Conservation (phyloP, 2,329 filamentous ascomycete species). For the Pseudogymnoascus sp. region DNA sequence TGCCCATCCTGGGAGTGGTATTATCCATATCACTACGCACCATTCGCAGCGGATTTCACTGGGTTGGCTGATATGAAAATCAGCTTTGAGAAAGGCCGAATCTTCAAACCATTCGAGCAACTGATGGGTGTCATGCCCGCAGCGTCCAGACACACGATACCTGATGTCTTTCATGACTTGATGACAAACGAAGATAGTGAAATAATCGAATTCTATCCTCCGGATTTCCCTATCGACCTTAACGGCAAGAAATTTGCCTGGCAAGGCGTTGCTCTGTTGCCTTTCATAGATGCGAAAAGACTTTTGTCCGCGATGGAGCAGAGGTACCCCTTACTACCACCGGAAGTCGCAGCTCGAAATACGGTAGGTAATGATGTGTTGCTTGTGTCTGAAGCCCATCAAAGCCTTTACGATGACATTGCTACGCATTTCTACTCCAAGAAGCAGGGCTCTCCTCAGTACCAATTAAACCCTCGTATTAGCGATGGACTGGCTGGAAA, state of each 20-base stretch:
- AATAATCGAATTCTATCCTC: slow-evolving; percentile 96
- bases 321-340: slow-evolving; percentile 71
- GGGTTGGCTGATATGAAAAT: slow-evolving; percentile 73
- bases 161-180: slow-evolving; percentile 76
- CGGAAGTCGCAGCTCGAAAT: slow-evolving; percentile 74
- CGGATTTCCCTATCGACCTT: slow-evolving; percentile 85
- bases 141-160: slow-evolving; percentile 84
- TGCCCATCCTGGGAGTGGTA: slow-evolving; percentile 99
- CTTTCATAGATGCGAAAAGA: slow-evolving; percentile 90
- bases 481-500: slow-evolving; percentile 75
- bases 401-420: slow-evolving; percentile 74
- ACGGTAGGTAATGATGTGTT: slow-evolving; percentile 72
- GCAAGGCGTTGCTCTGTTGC: slow-evolving; percentile 89
- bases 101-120: slow-evolving; percentile 91
- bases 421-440: slow-evolving; percentile 87
- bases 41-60: slow-evolving; percentile 91
- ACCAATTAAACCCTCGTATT: slow-evolving; percentile 65
- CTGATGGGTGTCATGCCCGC: slow-evolving; percentile 96
- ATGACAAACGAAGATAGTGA: slow-evolving; percentile 85
- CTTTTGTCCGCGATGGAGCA: slow-evolving; percentile 74
- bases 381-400: slow-evolving; percentile 75
- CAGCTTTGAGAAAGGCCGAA: slow-evolving; percentile 73
- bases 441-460: slow-evolving; percentile 59
- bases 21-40: slow-evolving; percentile 96
- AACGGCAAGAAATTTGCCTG: slow-evolving; percentile 99